Conservation (phyloP, 2,329 filamentous ascomycete genomes). For the Colletotrichum gigasporum region DNA sequence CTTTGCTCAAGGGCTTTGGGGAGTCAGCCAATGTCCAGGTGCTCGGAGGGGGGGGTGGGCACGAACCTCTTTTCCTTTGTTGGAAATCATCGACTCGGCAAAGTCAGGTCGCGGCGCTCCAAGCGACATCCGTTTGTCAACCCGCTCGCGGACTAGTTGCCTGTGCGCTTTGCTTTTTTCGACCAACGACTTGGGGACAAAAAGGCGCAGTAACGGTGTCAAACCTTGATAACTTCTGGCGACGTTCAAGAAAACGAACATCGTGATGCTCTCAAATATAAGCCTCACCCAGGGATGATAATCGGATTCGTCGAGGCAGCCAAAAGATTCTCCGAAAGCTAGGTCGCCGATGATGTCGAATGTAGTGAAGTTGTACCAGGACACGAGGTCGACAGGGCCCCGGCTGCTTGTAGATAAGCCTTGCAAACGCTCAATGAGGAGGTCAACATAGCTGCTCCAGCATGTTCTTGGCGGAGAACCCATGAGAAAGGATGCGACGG, state of each 20-base stretch:
- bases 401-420: constrained; percentile 20
- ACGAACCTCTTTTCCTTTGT: constrained; percentile 29
- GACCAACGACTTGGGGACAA: constrained; percentile 6
- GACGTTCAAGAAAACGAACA: constrained; percentile 1
- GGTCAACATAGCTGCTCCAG: constrained; percentile 42
- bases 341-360: constrained; percentile 44
- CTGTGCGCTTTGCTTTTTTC: constrained; percentile 10
- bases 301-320: constrained; percentile 35
- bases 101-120: constrained; percentile 33
- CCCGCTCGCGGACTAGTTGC: constrained; percentile 2
- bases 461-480: constrained; percentile 42
- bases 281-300: constrained; percentile 40
- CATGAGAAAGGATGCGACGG: constrained; percentile 38
- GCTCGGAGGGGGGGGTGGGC: too few species aligned
- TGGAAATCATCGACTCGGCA: constrained; percentile 33
- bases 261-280: constrained; percentile 34
- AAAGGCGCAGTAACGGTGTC: neutral
- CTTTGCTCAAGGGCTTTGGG: neutral
- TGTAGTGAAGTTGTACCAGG: constrained; percentile 36
- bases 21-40: too few species aligned
- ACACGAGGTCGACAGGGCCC: constrained; percentile 10
- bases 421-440: constrained; percentile 43
- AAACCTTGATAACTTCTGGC: neutral
- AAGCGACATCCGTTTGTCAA: constrained; percentile 26
- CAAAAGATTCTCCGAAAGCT: constrained; percentile 41